Percentiles rank a stretch among this genome's conserved stretches.
Conservation (phyloP, 2,329 filamentous ascomycete genomes). For the Neofusicoccum parvum region DNA sequence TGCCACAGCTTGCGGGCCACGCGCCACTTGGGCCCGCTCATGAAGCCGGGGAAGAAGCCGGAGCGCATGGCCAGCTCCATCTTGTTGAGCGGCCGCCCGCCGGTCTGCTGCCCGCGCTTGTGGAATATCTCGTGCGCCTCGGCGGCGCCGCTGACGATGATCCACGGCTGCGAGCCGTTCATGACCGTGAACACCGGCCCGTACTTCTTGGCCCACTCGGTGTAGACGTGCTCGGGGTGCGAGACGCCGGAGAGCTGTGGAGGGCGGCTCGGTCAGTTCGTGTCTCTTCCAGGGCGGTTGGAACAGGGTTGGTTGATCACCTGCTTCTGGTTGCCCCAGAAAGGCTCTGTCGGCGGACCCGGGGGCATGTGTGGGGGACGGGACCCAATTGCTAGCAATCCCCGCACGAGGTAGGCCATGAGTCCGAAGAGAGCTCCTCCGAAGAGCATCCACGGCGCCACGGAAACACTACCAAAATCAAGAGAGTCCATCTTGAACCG, state of each 20-base stretch:
- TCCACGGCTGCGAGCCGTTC: constrained; percentile 39
- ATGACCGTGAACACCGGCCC: constrained; percentile 56
- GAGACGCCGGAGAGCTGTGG: background rate
- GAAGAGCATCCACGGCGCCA: background rate
- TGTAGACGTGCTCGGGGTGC: constrained; percentile 47
- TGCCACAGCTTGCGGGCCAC: constrained; percentile 21
- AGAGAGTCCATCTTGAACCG: too few relatives aligned
- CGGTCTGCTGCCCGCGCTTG: constrained; percentile 4
- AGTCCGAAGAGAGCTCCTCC: background rate
- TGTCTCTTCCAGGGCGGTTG: background rate
- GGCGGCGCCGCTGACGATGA: background rate
- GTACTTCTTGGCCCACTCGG: constrained; percentile 57
- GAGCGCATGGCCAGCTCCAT: background rate
- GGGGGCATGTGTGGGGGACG: constrained; percentile 47
- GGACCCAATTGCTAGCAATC: constrained; percentile 17
- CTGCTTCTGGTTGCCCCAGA: constrained; percentile 56
- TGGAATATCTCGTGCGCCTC: constrained; percentile 6
- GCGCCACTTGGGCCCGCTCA: constrained; percentile 11
- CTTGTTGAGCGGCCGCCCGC: background rate
- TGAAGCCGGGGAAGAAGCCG: background rate
- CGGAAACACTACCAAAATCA: too few relatives aligned
- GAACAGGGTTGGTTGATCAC: constrained; percentile 5
- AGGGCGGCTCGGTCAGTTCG: background rate
- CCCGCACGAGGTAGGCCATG: background rate
- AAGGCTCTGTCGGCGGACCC: constrained; percentile 54